These are phyloP conservation scores for Penicillium sp. DNA, from an alignment of 2,329 filamentous ascomycete genomes.

Conservation along the genomic window DNA sequence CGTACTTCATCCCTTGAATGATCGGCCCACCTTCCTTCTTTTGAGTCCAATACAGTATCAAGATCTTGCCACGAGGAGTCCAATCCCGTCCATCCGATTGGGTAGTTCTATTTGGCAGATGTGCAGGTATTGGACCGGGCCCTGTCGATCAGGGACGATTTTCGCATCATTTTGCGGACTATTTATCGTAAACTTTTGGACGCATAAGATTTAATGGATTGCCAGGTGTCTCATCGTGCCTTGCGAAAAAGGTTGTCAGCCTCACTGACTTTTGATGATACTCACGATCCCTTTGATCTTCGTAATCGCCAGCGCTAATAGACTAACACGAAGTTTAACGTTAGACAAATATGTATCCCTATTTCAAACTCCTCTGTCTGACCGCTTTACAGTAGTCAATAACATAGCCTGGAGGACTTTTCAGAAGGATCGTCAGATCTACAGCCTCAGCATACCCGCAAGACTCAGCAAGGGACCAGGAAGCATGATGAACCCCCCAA, in stretches of 20 bases:
- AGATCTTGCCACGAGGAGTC: constrained; percentile 1
- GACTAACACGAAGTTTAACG: background rate
- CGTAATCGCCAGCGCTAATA: background rate
- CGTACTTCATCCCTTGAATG: constrained; percentile 7
- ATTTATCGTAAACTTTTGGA: no score
- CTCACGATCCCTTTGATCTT: background rate
- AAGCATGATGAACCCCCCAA: background rate
- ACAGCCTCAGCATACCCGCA: constrained; percentile 9
- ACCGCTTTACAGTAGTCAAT: no score
- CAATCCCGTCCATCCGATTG: background rate
- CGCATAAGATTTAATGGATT: background rate
- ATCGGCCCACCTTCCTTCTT: background rate
- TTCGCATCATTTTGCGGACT: background rate
- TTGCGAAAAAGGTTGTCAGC: background rate
- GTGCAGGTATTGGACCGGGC: background rate
- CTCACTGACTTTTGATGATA: background rate
- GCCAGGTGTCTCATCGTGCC: background rate
- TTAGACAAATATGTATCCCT: constrained; percentile 6
- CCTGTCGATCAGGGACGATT: constrained; percentile 9
- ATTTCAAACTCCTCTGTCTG: background rate
- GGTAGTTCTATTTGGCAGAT: background rate
- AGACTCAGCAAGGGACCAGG: constrained; percentile 14
- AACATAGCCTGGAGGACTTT: background rate
- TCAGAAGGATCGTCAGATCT: background rate
- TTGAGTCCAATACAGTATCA: background rate